Conservation (phyloP, 768 basidiomycete genomes). For the Xerocomus potaroensis region DNA sequence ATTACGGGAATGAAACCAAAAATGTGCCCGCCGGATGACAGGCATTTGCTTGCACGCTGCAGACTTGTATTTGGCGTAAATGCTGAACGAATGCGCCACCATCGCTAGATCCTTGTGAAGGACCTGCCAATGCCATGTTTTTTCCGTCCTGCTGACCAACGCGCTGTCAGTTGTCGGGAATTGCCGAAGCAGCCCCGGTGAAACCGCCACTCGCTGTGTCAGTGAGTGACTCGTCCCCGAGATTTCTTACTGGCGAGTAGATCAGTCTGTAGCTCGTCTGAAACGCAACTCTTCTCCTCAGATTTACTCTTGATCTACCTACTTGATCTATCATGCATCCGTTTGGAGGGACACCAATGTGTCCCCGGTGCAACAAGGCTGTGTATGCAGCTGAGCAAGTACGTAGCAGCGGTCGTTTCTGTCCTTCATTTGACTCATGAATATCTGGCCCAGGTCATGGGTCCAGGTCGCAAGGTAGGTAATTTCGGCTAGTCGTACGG, state of each 20-base stretch:
- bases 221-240: neutral
- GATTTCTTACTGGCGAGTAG: conserved; percentile 12
- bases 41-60: neutral
- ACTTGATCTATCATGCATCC: conserved; percentile 50
- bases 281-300: neutral
- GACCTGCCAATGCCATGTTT: neutral
- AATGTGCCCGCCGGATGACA: neutral
- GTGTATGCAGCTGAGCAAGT: conserved; percentile 92
- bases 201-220: neutral
- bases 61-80: neutral
- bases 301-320: neutral
- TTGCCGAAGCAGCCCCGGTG: conserved; percentile 12
- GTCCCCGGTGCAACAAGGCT: conserved; percentile 67
- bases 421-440: conserved; percentile 1
- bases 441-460: conserved; percentile 55
- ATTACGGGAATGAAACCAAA: neutral
- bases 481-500: conserved; percentile 2
- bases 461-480: conserved; percentile 82
- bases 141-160: no score
- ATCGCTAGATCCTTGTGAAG: neutral
- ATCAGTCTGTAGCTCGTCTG: neutral
- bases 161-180: conserved; percentile 13
- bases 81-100: neutral
- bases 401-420: conserved; percentile 11
- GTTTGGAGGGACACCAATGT: conserved; percentile 66